phyloP scores from a whole-genome alignment of 805 yeast genomes.

The Scheffersomyces coipomensis region DNA sequence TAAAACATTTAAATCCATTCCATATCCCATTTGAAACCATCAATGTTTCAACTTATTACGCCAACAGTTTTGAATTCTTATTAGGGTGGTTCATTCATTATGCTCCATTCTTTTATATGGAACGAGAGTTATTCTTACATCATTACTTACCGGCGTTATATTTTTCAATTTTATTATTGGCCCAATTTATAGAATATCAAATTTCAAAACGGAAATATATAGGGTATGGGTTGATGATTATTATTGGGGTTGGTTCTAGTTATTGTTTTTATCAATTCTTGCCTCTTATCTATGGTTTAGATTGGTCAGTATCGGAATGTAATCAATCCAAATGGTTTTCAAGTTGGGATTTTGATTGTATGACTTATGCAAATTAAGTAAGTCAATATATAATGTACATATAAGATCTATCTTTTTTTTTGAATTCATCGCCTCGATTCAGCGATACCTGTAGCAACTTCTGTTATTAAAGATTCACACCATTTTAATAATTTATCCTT shows the following conservation, averaged over 20 bases:
- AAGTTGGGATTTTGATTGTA: slow-evolving; percentile 47
- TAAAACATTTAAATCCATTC: slow-evolving; percentile 33
- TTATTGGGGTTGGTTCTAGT: slow-evolving; percentile 15
- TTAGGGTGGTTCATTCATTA: slow-evolving; percentile 61
- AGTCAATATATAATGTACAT: neutral
- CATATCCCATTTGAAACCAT: slow-evolving; percentile 11
- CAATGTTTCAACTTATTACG: slow-evolving; percentile 13
- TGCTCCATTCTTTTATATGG: slow-evolving; percentile 50
- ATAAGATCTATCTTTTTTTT: neutral
- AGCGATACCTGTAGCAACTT: slow-evolving; percentile 56
- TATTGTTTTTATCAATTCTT: slow-evolving; percentile 24
- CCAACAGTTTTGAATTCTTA: slow-evolving; percentile 32
- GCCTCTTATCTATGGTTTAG: slow-evolving; percentile 48
- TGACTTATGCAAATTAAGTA: slow-evolving; percentile 11
- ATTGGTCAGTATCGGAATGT: slow-evolving; percentile 47
- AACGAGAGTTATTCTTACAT: slow-evolving; percentile 40
- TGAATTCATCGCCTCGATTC: slow-evolving; percentile 23
- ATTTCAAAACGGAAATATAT: slow-evolving; percentile 21
- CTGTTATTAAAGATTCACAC: slow-evolving; percentile 65
- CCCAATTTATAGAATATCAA: slow-evolving; percentile 45
- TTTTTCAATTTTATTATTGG: slow-evolving; percentile 44
- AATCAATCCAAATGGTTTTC: slow-evolving; percentile 28
- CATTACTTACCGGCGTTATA: slow-evolving; percentile 52
- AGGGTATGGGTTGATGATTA: slow-evolving; percentile 22
- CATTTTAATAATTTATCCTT: slow-evolving; percentile 62